These are phyloP conservation scores for Emericellopsis cladophorae DNA, from an alignment of 2,329 filamentous ascomycete species.

Conservation along the genomic window DNA sequence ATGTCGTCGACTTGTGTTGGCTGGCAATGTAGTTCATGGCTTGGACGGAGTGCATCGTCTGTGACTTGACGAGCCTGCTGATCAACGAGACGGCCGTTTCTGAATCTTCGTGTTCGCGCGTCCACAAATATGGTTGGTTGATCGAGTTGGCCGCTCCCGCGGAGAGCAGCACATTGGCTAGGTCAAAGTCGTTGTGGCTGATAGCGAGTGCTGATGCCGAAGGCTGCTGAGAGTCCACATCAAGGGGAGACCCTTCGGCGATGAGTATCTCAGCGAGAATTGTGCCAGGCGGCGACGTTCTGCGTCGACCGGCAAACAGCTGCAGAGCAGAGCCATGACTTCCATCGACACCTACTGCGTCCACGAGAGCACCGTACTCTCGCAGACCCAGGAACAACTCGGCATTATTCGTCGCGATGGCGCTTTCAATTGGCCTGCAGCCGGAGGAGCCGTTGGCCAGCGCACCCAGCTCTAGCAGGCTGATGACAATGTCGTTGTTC, in stretches of 20 bases:
- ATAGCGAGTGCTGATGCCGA: background rate
- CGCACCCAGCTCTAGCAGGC: background rate
- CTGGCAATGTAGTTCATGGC: background rate
- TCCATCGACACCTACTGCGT: background rate
- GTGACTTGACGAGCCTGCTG: background rate
- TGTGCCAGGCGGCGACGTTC: background rate
- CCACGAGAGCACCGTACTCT: background rate
- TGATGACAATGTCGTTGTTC: background rate
- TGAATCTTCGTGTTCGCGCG: background rate
- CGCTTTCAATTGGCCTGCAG: background rate
- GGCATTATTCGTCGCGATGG: background rate
- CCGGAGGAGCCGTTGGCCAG: background rate
- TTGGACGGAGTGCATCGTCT: background rate
- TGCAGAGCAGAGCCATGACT: background rate
- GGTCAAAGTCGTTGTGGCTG: background rate
- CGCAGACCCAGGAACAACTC: background rate
- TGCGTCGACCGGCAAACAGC: background rate
- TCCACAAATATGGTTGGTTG: background rate
- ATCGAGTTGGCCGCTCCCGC: background rate
- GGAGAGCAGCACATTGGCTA: background rate
- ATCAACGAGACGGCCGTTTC: background rate
- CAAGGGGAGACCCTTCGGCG: background rate
- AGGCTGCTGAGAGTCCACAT: background rate
- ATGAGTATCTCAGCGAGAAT: background rate
- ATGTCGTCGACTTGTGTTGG: background rate